These are phyloP conservation scores for Aspergillus sp. DNA, from an alignment of 2,329 filamentous ascomycete species.

Conservation along the genomic window DNA sequence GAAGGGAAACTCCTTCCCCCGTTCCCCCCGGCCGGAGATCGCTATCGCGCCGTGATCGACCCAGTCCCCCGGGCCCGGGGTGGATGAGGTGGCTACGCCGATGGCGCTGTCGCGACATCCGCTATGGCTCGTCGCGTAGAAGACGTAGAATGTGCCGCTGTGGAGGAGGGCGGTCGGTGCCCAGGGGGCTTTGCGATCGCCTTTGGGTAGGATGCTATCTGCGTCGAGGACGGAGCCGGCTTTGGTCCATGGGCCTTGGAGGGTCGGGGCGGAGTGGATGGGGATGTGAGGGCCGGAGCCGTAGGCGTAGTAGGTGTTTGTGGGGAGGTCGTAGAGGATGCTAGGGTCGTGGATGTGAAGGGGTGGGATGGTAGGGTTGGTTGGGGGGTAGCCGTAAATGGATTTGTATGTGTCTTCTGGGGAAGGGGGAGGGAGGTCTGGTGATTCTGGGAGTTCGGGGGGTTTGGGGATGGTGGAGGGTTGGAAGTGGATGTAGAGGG, in stretches of 20 bases:
- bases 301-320: constrained; percentile 34
- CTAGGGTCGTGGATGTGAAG: constrained; percentile 37
- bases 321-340: constrained; percentile 25
- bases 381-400: background rate
- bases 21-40: constrained; percentile 35
- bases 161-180: constrained; percentile 64
- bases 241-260: constrained; percentile 36
- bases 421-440: background rate
- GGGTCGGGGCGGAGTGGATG: constrained; percentile 30
- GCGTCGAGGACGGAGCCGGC: constrained; percentile 31
- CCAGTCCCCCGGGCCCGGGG: constrained; percentile 38
- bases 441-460: background rate
- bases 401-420: background rate
- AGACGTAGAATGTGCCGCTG: constrained; percentile 62
- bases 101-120: constrained; percentile 65
- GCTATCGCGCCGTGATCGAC: constrained; percentile 39
- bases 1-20: constrained; percentile 31
- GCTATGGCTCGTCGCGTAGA: constrained; percentile 65
- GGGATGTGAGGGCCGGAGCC: constrained; percentile 35
- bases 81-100: constrained; percentile 56
- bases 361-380: constrained; percentile 13
- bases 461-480: background rate
- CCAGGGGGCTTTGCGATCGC: constrained; percentile 41
- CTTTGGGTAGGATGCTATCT: constrained; percentile 37
- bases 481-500: background rate